A percentile compares a stretch with the other conserved stretches of the same genome.
Evolutionary conservation across 176 grass and related monocot species (phyloP).

Genomic region (Carex kokanica): DNA sequence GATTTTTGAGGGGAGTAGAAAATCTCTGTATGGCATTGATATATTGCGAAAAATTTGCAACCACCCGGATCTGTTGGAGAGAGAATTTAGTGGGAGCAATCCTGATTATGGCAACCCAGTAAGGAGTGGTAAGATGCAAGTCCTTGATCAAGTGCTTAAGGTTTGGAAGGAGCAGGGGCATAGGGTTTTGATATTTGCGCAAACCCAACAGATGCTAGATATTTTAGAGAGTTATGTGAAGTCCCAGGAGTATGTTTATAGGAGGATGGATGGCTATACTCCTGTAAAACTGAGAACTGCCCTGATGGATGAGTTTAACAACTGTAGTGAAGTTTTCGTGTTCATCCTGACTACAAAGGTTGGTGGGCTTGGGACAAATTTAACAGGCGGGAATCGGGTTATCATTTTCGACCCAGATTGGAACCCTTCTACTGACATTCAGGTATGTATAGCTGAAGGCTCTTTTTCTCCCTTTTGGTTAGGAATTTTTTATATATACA

Average conservation of each 20-base stretch:
- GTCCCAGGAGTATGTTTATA: constrained; percentile 51
- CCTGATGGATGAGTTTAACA: constrained; percentile 96
- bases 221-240: constrained; percentile 77
- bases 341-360: constrained; percentile 97
- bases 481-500: constrained; percentile 6
- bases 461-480: neutral
- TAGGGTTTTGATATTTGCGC: constrained; percentile 75
- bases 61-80: constrained; percentile 91
- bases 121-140: constrained; percentile 93
- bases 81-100: constrained; percentile 64
- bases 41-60: constrained; percentile 88
- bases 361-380: constrained; percentile 87
- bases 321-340: constrained; percentile 69
- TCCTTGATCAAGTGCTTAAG: constrained; percentile 71
- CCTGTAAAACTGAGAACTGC: constrained; percentile 82
- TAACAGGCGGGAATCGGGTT: constrained; percentile 76
- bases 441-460: constrained; percentile 37
- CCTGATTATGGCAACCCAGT: constrained; percentile 85
- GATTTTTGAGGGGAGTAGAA: constrained; percentile 90
- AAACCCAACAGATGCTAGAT: constrained; percentile 97
- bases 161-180: constrained; percentile 94
- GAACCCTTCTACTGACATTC: constrained; percentile 97
- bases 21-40: constrained; percentile 89
- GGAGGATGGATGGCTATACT: constrained; percentile 93
- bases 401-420: constrained; percentile 95